Percentiles rank a stretch among this genome's conserved stretches.
Evolutionary conservation across 1,284 basidiomycete species (phyloP).

Genomic region (Ceratobasidium papillatum): DNA sequence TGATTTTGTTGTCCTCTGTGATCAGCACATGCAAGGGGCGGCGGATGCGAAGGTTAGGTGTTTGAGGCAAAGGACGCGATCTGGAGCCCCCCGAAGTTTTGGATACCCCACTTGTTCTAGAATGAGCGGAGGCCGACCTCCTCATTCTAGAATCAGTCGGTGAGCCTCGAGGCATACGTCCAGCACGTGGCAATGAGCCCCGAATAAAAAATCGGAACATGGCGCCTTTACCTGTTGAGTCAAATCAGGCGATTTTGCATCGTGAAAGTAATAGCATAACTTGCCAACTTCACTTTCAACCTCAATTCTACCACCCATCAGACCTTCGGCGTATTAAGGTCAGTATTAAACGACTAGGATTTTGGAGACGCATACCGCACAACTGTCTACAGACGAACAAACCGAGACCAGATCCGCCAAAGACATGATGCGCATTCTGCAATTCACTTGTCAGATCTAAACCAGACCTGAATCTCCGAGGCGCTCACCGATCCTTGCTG

Average conservation of each 20-base stretch:
- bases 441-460: background rate
- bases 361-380: conserved; percentile 36
- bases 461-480: background rate
- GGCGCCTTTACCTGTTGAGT: conserved; percentile 46
- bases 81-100: conserved; percentile 22
- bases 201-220: conserved; percentile 50
- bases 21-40: conserved; percentile 45
- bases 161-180: background rate
- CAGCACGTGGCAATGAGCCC: conserved; percentile 24
- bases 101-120: conserved; percentile 30
- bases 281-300: conserved; percentile 45
- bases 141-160: background rate
- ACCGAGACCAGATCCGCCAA: conserved; percentile 50
- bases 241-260: background rate
- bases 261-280: background rate
- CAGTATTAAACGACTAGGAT: background rate
- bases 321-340: conserved; percentile 31
- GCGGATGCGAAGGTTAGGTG: conserved; percentile 15
- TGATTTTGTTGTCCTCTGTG: conserved; percentile 49
- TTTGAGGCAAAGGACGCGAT: conserved; percentile 24
- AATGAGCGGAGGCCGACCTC: conserved; percentile 9
- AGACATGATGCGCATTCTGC: conserved; percentile 45
- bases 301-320: conserved; percentile 50
- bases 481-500: conserved; percentile 47
- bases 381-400: conserved; percentile 49